Percentiles rank a stretch among this genome's conserved stretches.
These are phyloP conservation scores for Fusarium dimerum DNA, from an alignment of 2,329 filamentous ascomycete species.

Conservation along the genomic window DNA sequence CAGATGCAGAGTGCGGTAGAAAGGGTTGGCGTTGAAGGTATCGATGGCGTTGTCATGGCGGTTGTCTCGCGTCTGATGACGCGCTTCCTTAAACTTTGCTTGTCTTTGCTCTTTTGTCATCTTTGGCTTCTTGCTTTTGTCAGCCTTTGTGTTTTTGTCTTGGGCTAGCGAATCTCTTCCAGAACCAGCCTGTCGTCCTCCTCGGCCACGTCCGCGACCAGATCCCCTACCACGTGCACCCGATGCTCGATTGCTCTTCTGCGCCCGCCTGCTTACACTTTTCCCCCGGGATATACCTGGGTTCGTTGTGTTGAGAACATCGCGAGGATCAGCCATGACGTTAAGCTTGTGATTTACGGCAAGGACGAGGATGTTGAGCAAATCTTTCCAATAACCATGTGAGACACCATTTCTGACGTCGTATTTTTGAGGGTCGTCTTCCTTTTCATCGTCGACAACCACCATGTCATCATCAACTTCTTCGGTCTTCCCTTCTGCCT, in stretches of 20 bases:
- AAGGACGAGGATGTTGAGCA: conserved; percentile 58
- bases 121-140: neutral
- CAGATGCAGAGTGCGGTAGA: conserved; percentile 55
- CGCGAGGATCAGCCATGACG: conserved; percentile 39
- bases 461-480: conserved; percentile 33
- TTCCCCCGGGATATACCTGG: conserved; percentile 24
- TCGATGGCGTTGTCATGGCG: conserved; percentile 45
- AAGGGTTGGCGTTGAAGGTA: conserved; percentile 42
- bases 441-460: conserved; percentile 34
- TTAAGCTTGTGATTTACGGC: conserved; percentile 49
- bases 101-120: conserved; percentile 1
- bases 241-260: conserved; percentile 10
- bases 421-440: conserved; percentile 37
- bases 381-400: conserved; percentile 65
- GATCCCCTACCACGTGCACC: neutral
- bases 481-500: conserved; percentile 40
- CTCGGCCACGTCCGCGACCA: neutral
- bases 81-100: conserved; percentile 20
- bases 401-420: conserved; percentile 51
- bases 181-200: neutral
- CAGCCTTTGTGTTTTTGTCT: neutral
- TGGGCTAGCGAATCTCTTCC: neutral
- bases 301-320: conserved; percentile 43
- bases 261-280: conserved; percentile 8
- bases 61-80: conserved; percentile 33